These are phyloP conservation scores for Artemisia argyi DNA, from an alignment of 129 eudicot genomes.

Conservation along the genomic window DNA sequence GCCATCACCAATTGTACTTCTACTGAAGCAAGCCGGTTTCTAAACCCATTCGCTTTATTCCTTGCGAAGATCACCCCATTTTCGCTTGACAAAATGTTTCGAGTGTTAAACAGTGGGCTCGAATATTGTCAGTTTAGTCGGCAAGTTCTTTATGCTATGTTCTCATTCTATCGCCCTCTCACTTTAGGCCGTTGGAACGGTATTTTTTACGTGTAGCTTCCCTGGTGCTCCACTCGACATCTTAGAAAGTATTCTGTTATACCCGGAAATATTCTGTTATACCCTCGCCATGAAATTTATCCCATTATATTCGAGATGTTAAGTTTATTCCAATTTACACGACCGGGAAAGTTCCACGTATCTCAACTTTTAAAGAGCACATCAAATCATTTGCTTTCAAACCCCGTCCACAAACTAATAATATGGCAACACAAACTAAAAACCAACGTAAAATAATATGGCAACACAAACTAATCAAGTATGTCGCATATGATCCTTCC, in stretches of 20 bases:
- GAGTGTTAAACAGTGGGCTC: not conserved
- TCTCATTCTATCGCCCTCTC: not conserved
- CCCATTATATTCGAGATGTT: not conserved
- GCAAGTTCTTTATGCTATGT: not conserved
- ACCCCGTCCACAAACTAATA: not conserved
- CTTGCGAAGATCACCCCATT: no score
- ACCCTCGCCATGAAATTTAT: constrained; percentile 4
- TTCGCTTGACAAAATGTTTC: not conserved
- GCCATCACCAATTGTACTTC: no score
- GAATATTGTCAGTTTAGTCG: not conserved
- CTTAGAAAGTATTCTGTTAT: not conserved
- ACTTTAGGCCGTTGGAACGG: constrained; percentile 6
- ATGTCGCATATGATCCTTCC: not conserved
- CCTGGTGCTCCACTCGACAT: constrained; percentile 7
- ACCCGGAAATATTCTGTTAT: not conserved
- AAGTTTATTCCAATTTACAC: not conserved
- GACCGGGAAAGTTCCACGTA: not conserved
- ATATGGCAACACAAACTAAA: not conserved
- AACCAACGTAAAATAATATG: not conserved
- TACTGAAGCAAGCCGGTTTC: no score
- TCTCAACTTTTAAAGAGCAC: not conserved
- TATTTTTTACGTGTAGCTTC: constrained; percentile 19
- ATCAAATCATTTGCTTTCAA: no score
- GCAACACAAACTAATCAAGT: not conserved
- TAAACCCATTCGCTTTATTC: no score